Evolutionary conservation across 345 rosid genomes (phyloP).

Genomic region (Mercurialis annua): DNA sequence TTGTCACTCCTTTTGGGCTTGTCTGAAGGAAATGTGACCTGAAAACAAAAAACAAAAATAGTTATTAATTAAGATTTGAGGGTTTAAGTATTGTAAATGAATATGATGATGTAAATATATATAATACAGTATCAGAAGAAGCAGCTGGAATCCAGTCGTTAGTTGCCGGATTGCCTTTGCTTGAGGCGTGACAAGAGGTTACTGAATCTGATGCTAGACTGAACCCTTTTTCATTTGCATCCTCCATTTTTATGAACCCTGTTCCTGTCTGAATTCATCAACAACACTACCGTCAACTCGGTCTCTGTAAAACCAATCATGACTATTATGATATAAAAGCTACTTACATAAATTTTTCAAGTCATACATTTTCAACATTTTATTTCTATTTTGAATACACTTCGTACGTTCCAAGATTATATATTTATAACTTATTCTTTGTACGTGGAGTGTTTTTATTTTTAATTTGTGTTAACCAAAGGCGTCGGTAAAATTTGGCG

Average conservation of each 20-base stretch:
- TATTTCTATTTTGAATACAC: too few relatives aligned
- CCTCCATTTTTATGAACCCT: constrained; percentile 54
- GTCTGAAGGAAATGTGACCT: constrained; percentile 43
- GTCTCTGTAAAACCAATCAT: too few relatives aligned
- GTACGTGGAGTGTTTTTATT: too few relatives aligned
- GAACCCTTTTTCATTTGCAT: constrained; percentile 28
- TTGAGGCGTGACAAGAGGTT: constrained; percentile 34
- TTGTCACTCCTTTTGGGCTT: constrained; percentile 63
- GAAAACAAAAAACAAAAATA: constrained; percentile 24
- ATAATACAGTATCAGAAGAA: constrained; percentile 34
- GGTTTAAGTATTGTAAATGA: background rate
- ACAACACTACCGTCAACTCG: background rate
- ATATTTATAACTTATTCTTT: too few relatives aligned
- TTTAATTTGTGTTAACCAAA: too few relatives aligned
- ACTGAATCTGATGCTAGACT: constrained; percentile 31
- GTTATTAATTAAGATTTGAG: background rate
- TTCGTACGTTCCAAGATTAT: too few relatives aligned
- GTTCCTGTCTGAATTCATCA: constrained; percentile 62
- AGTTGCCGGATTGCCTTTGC: constrained; percentile 69
- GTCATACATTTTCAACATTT: too few relatives aligned
- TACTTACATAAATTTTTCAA: too few relatives aligned
- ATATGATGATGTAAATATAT: background rate
- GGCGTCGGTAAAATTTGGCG: too few relatives aligned
- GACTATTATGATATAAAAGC: background rate
- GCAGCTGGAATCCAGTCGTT: constrained; percentile 64